Evolutionary conservation across 495 filamentous ascomycete genomes (phyloP).

Genomic region (Polyplosphaeria fusca): DNA sequence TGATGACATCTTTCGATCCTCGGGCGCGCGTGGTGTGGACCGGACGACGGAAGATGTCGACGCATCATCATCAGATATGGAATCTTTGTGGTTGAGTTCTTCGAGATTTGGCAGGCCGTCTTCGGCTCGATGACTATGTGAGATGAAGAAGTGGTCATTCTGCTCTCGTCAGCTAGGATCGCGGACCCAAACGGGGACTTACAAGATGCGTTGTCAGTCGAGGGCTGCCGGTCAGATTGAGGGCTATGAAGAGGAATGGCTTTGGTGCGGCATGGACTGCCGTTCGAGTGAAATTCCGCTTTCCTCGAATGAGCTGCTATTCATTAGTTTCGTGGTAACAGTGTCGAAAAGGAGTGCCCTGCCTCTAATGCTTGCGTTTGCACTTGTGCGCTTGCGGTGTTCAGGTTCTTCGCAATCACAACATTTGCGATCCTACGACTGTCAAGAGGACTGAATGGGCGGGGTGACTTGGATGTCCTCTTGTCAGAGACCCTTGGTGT

Average conservation of each 20-base stretch:
- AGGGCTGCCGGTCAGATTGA: conserved; percentile 48
- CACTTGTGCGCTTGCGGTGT: conserved; percentile 63
- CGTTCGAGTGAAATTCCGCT: conserved; percentile 69
- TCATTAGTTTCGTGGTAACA: background rate
- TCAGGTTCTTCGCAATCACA: conserved; percentile 75
- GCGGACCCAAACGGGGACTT: background rate
- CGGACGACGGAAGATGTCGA: conserved; percentile 31
- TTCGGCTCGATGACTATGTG: conserved; percentile 73
- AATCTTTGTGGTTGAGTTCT: conserved; percentile 45
- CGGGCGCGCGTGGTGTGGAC: background rate
- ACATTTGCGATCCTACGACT: conserved; percentile 66
- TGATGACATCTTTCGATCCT: conserved; percentile 1
- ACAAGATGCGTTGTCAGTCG: conserved; percentile 37
- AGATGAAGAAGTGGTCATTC: conserved; percentile 84
- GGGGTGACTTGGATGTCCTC: conserved; percentile 23
- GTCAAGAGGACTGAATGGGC: conserved; percentile 40
- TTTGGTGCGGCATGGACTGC: conserved; percentile 70
- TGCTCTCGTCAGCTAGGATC: conserved; percentile 38
- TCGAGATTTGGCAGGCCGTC: conserved; percentile 72
- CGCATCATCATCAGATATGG: conserved; percentile 35
- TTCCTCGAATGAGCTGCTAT: conserved; percentile 70
- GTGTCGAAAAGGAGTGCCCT: conserved; percentile 3
- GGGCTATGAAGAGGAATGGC: conserved; percentile 75
- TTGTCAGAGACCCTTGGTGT: conserved; percentile 27
- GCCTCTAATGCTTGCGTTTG: conserved; percentile 85